phyloP scores from a whole-genome alignment of 2,329 filamentous ascomycete genomes.

The Paecilomyces fulvus region DNA sequence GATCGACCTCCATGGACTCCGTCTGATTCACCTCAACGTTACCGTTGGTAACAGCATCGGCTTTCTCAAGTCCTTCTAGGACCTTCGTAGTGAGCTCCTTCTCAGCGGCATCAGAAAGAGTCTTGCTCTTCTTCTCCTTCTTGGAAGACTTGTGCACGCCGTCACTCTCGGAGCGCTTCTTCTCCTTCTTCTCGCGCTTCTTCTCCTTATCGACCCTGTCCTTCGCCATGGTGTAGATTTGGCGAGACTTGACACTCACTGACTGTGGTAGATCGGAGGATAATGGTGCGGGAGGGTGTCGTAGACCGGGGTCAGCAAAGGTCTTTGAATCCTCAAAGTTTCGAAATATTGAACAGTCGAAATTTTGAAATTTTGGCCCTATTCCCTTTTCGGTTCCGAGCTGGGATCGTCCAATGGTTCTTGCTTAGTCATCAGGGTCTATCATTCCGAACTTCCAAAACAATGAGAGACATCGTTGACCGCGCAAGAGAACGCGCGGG shows the following conservation, averaged over 20 bases:
- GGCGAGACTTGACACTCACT: not conserved
- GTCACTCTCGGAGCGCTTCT: constrained; percentile 40
- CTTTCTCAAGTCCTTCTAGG: constrained; percentile 26
- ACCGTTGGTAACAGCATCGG: constrained; percentile 15
- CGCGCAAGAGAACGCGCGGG: not conserved
- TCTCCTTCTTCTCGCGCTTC: constrained; percentile 34
- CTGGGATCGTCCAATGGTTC: constrained; percentile 8
- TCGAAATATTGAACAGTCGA: not conserved
- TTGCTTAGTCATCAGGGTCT: constrained; percentile 15
- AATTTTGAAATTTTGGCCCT: constrained; percentile 29
- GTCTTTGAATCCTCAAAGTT: constrained; percentile 13
- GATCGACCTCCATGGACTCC: constrained; percentile 21
- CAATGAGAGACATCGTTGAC: constrained; percentile 3
- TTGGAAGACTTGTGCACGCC: constrained; percentile 32
- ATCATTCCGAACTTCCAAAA: constrained; percentile 10
- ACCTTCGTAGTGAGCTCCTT: constrained; percentile 30
- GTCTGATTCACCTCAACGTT: constrained; percentile 12
- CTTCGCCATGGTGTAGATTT: constrained; percentile 33
- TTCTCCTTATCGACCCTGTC: constrained; percentile 32
- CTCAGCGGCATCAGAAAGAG: constrained; percentile 31
- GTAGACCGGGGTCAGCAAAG: constrained; percentile 11
- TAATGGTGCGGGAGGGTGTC: constrained; percentile 1
- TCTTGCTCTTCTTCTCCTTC: constrained; percentile 37
- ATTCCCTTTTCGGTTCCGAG: constrained; percentile 17
- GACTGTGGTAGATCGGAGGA: constrained; percentile 8